These are phyloP conservation scores for Nitzschia sp. DNA, from an alignment of 108 stramenopile species.

Conservation along the genomic window DNA sequence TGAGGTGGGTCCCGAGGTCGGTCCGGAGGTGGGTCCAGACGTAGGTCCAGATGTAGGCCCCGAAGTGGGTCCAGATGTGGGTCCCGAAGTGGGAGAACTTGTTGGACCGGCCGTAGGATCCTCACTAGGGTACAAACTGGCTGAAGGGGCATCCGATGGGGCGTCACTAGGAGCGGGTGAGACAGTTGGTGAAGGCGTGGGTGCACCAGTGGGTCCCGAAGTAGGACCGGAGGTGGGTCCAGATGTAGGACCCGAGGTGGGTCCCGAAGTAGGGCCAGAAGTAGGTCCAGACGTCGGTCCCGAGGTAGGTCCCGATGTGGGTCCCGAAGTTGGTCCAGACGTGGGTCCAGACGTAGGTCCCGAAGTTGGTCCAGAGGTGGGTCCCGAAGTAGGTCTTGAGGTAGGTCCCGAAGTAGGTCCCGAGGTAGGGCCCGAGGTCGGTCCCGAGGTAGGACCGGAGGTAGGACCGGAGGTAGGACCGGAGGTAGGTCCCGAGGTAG, in stretches of 20 bases:
- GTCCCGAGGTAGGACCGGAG: slow-evolving; percentile 1
- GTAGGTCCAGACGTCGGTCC: slow-evolving; percentile 16
- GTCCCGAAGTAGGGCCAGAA: neutral
- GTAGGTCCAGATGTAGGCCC: slow-evolving; percentile 13
- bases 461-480: neutral
- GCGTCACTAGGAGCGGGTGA: slow-evolving; percentile 21
- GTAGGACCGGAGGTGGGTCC: slow-evolving; percentile 9
- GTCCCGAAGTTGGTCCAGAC: slow-evolving; percentile 5
- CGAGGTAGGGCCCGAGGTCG: slow-evolving; percentile 6
- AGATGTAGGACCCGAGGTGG: slow-evolving; percentile 5
- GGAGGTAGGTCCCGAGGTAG: slow-evolving; percentile 9
- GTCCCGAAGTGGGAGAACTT: slow-evolving; percentile 10
- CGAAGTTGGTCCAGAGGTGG: too few species aligned
- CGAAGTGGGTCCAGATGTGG: slow-evolving; percentile 6
- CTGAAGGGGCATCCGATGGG: too few species aligned
- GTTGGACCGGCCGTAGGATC: slow-evolving; percentile 1
- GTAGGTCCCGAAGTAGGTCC: slow-evolving; percentile 20
- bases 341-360: slow-evolving; percentile 13
- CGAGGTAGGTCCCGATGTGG: slow-evolving; percentile 9
- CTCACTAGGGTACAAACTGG: too few species aligned
- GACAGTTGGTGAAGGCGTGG: slow-evolving; percentile 5
- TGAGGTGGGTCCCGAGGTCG: slow-evolving; percentile 2
- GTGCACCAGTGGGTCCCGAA: slow-evolving; percentile 1
- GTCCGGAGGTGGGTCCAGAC: slow-evolving; percentile 5
- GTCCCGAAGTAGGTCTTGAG: neutral